Evolutionary conservation across 2,329 filamentous ascomycete species (phyloP), one percentile per base, ranked within the genome.

Genomic region (Exophiala bonariae): DNA sequence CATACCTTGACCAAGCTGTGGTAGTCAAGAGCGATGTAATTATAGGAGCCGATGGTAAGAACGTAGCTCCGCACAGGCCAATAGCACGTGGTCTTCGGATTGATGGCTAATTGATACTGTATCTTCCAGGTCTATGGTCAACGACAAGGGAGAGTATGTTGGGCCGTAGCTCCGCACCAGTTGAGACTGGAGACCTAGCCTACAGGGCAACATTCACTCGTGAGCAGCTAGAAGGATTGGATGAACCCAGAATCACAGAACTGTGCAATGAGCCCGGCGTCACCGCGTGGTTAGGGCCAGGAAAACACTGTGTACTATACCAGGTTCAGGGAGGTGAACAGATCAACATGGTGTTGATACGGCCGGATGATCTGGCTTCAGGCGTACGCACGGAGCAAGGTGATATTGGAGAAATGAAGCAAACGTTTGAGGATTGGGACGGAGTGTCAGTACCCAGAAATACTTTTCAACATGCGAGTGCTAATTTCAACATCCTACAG

Each of bases 151-250:
- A 73, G 44, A 58, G 65, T 4, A 63, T 80, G 10, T 54, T 77
- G 10, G 68, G 68, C 3, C 60, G 63, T 11, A 58, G 63, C 1
- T 67, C 73, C 51, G 71, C 73, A 0, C 74, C 77, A 1, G 59
- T 68, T 9, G 67, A 72, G 41, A 81, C 78, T 0, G 78, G 78
- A 1, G 78, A 81, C 58, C 59, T 80, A 19, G 78, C 78, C 2
- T 81, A 80, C 59, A 28, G 45, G 14, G 45, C 32, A 4, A 41
- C 30, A 9, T 41, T 47, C 17, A 47, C 9, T 26, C 18, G 17
- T 35, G 44, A 47, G 17, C 26, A 47, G 30, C 20, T 47, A 19
- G 10, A 18, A 5, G 36, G 23, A 4, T 19, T 47, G 3, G 18
- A 40, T 3, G 34, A 45, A 13, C 9, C n/a, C 6, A n/a, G 22